A percentile compares a stretch with the other conserved stretches of the same genome.
Evolutionary conservation across 495 filamentous ascomycete genomes (phyloP).

Genomic region (Rhizodiscina lignyota): DNA sequence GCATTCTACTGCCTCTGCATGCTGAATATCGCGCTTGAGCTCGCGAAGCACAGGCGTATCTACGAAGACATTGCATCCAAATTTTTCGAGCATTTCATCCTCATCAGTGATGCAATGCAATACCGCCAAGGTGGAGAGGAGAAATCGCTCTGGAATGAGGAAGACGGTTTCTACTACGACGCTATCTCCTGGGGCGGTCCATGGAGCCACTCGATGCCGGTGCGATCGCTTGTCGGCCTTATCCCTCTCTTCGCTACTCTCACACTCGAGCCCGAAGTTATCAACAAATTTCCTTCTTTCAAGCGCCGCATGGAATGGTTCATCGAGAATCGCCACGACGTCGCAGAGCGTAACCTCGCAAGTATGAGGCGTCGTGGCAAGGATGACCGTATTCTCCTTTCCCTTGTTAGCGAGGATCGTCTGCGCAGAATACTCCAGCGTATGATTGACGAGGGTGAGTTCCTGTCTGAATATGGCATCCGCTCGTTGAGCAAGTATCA

Average conservation of each 20-base stretch:
- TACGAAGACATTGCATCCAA: conserved; percentile 98
- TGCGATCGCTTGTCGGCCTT: conserved; percentile 78
- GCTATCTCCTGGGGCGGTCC: conserved; percentile 90
- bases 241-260: conserved; percentile 86
- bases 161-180: conserved; percentile 95
- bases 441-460: conserved; percentile 91
- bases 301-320: conserved; percentile 89
- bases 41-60: conserved; percentile 87
- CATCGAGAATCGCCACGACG: conserved; percentile 64
- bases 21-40: conserved; percentile 88
- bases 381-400: conserved; percentile 66
- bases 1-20: conserved; percentile 89
- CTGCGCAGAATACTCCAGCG: conserved; percentile 69
- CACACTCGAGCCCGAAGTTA: conserved; percentile 82
- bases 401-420: conserved; percentile 79
- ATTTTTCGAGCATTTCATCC: conserved; percentile 96
- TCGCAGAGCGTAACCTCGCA: conserved; percentile 82
- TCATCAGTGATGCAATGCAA: conserved; percentile 96
- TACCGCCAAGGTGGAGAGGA: conserved; percentile 64
- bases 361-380: conserved; percentile 80
- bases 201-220: conserved; percentile 80
- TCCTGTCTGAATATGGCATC: conserved; percentile 78
- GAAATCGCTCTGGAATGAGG: conserved; percentile 82
- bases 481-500: conserved; percentile 89
- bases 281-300: conserved; percentile 86